These are phyloP conservation scores for Strombidium stylifer DNA, from an alignment of 73 alveolate species.

Conservation along the genomic window DNA sequence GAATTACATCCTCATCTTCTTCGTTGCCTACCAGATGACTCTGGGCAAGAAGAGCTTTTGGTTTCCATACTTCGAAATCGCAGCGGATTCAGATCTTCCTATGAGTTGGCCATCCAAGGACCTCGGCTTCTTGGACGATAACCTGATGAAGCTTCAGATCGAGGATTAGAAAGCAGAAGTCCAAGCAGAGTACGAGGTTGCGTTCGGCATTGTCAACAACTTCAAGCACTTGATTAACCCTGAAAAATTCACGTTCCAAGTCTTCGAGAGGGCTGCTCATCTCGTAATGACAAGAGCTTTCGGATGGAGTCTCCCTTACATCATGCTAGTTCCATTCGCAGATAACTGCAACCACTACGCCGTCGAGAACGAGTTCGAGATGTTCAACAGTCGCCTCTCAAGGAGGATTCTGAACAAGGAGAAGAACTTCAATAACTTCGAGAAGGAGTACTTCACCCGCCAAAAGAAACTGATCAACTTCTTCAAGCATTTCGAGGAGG, in stretches of 20 bases:
- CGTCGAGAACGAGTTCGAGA: conserved; percentile 41
- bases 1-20: conserved; percentile 28
- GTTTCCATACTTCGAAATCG: conserved; percentile 57
- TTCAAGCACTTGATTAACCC: conserved; percentile 29
- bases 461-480: conserved; percentile 31
- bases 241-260: conserved; percentile 15
- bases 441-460: conserved; percentile 19
- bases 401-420: conserved; percentile 15
- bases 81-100: conserved; percentile 40
- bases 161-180: conserved; percentile 41
- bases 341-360: conserved; percentile 56
- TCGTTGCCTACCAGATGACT: conserved; percentile 38
- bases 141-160: conserved; percentile 42
- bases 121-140: conserved; percentile 40
- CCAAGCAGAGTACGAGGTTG: conserved; percentile 29
- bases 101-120: conserved; percentile 47
- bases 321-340: conserved; percentile 64
- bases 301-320: conserved; percentile 56
- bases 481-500: conserved; percentile 23
- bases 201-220: not conserved
- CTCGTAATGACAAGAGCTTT: conserved; percentile 50
- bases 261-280: conserved; percentile 30
- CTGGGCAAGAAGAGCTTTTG: conserved; percentile 60
- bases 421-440: too few relatives aligned
- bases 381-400: conserved; percentile 17